These are phyloP conservation scores for Poa pratensis DNA, from an alignment of 176 grass and related monocot genomes.

Conservation along the genomic window DNA sequence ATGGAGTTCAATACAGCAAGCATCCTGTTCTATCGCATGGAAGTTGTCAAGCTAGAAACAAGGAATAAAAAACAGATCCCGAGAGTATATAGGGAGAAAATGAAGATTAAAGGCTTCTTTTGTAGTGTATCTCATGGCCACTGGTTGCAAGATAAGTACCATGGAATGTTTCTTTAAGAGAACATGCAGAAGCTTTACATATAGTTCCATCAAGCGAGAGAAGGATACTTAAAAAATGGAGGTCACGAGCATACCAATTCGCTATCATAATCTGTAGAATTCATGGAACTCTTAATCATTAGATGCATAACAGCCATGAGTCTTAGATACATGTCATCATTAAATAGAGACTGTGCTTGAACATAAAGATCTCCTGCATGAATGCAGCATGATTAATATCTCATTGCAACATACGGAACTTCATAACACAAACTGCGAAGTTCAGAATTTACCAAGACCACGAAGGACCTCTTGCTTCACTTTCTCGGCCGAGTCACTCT, in stretches of 20 bases:
- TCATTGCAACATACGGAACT: slow-evolving; percentile 34
- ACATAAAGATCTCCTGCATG: slow-evolving; percentile 88
- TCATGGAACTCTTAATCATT: slow-evolving; percentile 79
- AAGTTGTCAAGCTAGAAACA: slow-evolving; percentile 41
- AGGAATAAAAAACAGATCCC: slow-evolving; percentile 26
- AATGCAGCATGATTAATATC: slow-evolving; percentile 45
- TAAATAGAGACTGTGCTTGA: slow-evolving; percentile 81
- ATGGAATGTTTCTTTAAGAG: background rate
- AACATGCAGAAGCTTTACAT: slow-evolving; percentile 5
- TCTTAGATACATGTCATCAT: slow-evolving; percentile 91
- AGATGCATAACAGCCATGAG: slow-evolving; percentile 79
- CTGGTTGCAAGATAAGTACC: slow-evolving; percentile 28
- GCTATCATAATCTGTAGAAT: slow-evolving; percentile 72
- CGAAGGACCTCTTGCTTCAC: slow-evolving; percentile 98
- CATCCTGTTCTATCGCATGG: slow-evolving; percentile 22
- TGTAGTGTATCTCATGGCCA: background rate
- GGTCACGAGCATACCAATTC: slow-evolving; percentile 67
- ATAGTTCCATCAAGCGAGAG: slow-evolving; percentile 16
- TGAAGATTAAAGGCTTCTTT: slow-evolving; percentile 34
- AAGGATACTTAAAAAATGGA: slow-evolving; percentile 23
- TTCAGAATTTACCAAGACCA: slow-evolving; percentile 83
- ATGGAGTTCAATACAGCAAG: slow-evolving; percentile 9
- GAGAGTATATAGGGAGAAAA: background rate
- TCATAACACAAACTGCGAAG: slow-evolving; percentile 17
- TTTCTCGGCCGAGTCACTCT: slow-evolving; percentile 77